Base-by-base conservation (phyloP, 2,329 filamentous ascomycete genomes). In the Alternaria incomplexa region DNA sequence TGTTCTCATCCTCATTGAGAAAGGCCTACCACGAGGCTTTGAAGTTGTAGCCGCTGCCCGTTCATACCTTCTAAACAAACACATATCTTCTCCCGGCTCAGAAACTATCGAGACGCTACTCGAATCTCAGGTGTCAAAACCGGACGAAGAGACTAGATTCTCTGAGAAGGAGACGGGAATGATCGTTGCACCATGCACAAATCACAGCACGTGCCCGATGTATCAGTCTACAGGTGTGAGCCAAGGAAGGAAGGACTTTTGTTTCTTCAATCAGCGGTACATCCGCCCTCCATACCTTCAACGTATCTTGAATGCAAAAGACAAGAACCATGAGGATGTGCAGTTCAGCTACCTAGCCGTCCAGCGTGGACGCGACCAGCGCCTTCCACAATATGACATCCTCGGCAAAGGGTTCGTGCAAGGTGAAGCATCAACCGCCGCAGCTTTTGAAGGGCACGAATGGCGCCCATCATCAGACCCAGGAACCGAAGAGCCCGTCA, bases 301-400 rank as follows among this genome's bases (percentile, higher is more conserved):
- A 76, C 87, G 87, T 50, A 86, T 98, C 50, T 83, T 96, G 20
- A 87, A 88, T 17, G 89, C 87, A 23, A 85, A 81, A 65, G 87
- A 90, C 70, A 88, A 88, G 66, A 97, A 97, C 77, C 92, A 96
- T 75, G 95, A 97, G 77, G 93, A 98, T 73, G 87, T 97, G 13
- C 87, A 93, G 72, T 99, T 94, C 81, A 96, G 92, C 77, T 99
- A 97, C 77, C 76, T 99, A 13, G 91, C 91, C 4, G 87, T 98
- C 17, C 92, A 93, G 74, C 90, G 94, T 20, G 96, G 96, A 7
- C 84, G 88, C 11, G 85, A 90, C 73, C 80, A 85, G 5, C 86
- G 88, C 10, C 70, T 74, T 7, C 64, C 76, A 0, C 46, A 76
- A 20, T 67, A 78, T 66, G 75, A 80, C 58, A 64, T 75, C 26